Evolutionary conservation across 2,329 filamentous ascomycete species (phyloP), one percentile per base, ranked within the genome.

Genomic region (Monilinia fructicola): DNA sequence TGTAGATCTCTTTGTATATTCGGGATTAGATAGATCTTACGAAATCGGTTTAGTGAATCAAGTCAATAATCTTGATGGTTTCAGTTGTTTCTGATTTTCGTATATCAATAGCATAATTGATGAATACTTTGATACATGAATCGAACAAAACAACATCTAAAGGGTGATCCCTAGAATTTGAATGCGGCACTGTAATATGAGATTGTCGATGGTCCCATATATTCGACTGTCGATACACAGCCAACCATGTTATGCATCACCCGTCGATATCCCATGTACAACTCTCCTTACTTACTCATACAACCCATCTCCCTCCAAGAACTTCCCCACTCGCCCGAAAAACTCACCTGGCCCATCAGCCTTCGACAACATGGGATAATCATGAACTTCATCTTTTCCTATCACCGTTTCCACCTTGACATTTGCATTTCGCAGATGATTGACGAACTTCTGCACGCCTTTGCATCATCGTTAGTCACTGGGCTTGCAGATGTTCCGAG

Each of bases 331-430:
- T 12, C 55, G 56, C 26, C 42, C 26, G 23, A 16, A 59, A 11
- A 48, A 59, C 11, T 59, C 56, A 9, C 16, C 4, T 11, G 42
- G 5, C 1, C 18, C 18, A 59, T 59, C 56, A 35, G 56, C 56
- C 44, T 48, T 59, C 6, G 42, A 46, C 1, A 46, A 59, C 6
- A 59, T 23, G 0, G 56, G 56, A 11, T 23, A 48, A 35, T 35
- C 56, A 48, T 59, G 56, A 59, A 48, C 26, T 23, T 35, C 26
- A 46, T 59, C 56, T 35, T 48, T 48, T 46, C 42, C 40, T 7
- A 59, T 28, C 16, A 59, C 26, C 6, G 11, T 31, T 14, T 59
- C 56, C 7, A 59, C 56, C 6, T 59, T 48, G 1, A 46, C 18
- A 48, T 28, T 28, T 9, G 40, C 26, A 4, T 23, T 28, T 2